Evolutionary conservation across 2,329 filamentous ascomycete genomes (phyloP).

Genomic region (Talaromyces pinophilus): DNA sequence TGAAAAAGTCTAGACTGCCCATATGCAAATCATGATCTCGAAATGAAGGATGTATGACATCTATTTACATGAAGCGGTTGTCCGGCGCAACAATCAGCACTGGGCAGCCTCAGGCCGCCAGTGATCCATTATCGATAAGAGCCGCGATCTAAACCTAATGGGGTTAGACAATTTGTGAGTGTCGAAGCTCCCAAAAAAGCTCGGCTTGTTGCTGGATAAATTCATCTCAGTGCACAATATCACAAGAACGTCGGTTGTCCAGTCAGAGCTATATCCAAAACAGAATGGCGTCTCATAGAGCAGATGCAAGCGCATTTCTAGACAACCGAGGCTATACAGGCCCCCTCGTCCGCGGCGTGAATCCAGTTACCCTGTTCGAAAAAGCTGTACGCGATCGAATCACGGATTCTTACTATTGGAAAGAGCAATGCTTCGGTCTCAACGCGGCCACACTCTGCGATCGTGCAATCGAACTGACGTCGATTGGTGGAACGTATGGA

Average conservation of each 20-base stretch:
- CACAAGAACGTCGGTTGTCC: neutral
- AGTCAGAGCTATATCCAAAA: neutral
- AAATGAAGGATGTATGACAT: neutral
- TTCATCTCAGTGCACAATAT: neutral
- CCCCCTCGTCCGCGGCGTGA: slow-evolving; percentile 79
- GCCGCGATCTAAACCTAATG: neutral
- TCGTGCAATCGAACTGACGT: slow-evolving; percentile 80
- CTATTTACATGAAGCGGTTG: slow-evolving; percentile 23
- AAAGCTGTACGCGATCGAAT: slow-evolving; percentile 95
- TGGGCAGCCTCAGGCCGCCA: slow-evolving; percentile 2
- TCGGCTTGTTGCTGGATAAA: neutral
- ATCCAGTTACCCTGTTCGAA: slow-evolving; percentile 93
- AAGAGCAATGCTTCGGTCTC: slow-evolving; percentile 95
- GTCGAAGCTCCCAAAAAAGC: slow-evolving; percentile 4
- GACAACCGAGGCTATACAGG: slow-evolving; percentile 85
- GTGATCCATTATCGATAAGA: neutral
- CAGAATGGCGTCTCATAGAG: slow-evolving; percentile 62
- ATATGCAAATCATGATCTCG: slow-evolving; percentile 2
- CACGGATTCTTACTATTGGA: slow-evolving; percentile 94
- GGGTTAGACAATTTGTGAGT: neutral
- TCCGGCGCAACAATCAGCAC: slow-evolving; percentile 22
- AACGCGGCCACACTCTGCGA: slow-evolving; percentile 81
- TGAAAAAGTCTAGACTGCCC: neutral
- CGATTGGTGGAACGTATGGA: slow-evolving; percentile 86
- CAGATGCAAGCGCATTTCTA: slow-evolving; percentile 75